These are phyloP conservation scores for Trifolium subterraneum DNA, from an alignment of 306 rosid species.

Conservation along the genomic window DNA sequence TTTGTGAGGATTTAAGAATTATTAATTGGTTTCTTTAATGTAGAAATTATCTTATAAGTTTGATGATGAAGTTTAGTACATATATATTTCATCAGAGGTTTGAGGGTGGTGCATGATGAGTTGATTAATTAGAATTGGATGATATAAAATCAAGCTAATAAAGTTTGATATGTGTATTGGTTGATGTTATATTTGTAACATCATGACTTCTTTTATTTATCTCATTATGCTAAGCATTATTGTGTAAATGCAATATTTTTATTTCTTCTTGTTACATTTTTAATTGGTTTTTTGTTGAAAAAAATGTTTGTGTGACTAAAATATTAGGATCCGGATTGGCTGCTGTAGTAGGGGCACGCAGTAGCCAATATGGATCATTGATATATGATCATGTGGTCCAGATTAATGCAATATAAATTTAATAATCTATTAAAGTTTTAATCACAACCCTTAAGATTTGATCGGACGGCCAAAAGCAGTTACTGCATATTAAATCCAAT, in stretches of 20 bases:
- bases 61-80: neutral
- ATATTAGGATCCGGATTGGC: too few species aligned
- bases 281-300: too few species aligned
- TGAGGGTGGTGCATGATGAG: neutral
- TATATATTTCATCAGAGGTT: neutral
- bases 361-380: too few species aligned
- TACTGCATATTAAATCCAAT: too few species aligned
- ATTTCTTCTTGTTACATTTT: too few species aligned
- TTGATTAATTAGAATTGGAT: neutral
- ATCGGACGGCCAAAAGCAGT: too few species aligned
- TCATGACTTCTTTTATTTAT: neutral
- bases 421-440: too few species aligned
- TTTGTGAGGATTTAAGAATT: constrained; percentile 61
- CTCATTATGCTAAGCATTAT: neutral
- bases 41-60: neutral
- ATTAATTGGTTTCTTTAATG: neutral
- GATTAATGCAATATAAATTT: too few species aligned
- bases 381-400: too few species aligned
- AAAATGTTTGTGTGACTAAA: too few species aligned
- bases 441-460: too few species aligned
- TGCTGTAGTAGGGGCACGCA: too few species aligned
- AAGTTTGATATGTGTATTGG: neutral
- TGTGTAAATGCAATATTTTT: neutral
- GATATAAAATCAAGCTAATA: constrained; percentile 20
- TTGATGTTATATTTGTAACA: neutral